Evolutionary conservation across 2,329 filamentous ascomycete genomes (phyloP).

Genomic region (Podosphaera fusca): DNA sequence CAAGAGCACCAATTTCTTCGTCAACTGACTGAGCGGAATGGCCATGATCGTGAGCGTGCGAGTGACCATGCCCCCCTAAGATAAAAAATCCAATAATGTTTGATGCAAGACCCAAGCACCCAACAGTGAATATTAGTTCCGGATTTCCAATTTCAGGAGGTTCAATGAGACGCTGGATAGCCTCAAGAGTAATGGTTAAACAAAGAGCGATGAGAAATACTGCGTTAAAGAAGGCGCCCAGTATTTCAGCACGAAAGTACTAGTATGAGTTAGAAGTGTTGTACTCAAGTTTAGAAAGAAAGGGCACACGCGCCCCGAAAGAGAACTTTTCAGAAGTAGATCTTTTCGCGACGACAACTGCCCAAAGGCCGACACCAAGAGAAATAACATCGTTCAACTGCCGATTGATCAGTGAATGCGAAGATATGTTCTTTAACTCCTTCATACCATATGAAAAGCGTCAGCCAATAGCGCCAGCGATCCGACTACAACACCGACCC

Average conservation of each 20-base stretch:
- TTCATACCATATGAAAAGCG: slow-evolving; percentile 82
- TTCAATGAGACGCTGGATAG: slow-evolving; percentile 75
- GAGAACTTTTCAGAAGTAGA: slow-evolving; percentile 80
- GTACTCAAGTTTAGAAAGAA: neutral
- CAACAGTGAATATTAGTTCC: slow-evolving; percentile 71
- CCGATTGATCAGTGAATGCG: neutral
- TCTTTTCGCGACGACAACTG: slow-evolving; percentile 68
- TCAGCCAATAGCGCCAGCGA: slow-evolving; percentile 88
- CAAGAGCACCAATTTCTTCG: slow-evolving; percentile 28
- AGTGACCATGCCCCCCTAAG: slow-evolving; percentile 81
- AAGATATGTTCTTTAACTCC: neutral
- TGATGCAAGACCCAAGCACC: slow-evolving; percentile 61
- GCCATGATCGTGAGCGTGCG: slow-evolving; percentile 27
- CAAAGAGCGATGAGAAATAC: slow-evolving; percentile 94
- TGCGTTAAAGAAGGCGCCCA: slow-evolving; percentile 89
- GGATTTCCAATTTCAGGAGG: slow-evolving; percentile 73
- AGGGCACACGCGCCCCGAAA: slow-evolving; percentile 47
- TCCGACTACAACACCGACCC: slow-evolving; percentile 64
- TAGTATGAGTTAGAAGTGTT: slow-evolving; percentile 18
- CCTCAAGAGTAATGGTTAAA: slow-evolving; percentile 88
- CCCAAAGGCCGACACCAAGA: slow-evolving; percentile 78
- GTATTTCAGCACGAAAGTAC: slow-evolving; percentile 93
- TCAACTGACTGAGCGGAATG: neutral
- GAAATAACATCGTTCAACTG: slow-evolving; percentile 95
- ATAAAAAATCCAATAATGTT: slow-evolving; percentile 78